phyloP scores from a whole-genome alignment of 768 basidiomycete genomes.

The Galerina marginata region DNA sequence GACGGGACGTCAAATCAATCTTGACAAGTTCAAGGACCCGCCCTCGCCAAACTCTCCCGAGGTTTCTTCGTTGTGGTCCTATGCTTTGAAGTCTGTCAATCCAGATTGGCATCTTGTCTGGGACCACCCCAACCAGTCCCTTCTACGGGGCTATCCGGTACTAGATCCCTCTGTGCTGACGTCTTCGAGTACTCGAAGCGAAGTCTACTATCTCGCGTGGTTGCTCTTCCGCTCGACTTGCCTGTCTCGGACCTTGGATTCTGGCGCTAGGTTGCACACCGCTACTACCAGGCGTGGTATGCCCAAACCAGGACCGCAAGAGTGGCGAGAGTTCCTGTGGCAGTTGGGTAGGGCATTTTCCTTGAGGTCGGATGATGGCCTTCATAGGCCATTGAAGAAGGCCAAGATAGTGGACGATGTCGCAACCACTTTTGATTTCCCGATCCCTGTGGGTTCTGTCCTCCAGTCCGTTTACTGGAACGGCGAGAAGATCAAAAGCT shows the following conservation, averaged over 20 bases:
- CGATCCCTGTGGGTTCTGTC: not conserved
- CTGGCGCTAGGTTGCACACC: not conserved
- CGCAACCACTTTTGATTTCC: not conserved
- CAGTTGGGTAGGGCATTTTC: not conserved
- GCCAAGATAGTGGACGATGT: not conserved
- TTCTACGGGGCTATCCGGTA: not conserved
- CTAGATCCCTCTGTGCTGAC: not conserved
- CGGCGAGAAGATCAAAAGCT: not conserved
- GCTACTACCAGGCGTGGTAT: not conserved
- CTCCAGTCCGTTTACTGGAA: not conserved
- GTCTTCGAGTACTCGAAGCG: not conserved
- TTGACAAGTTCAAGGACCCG: not conserved
- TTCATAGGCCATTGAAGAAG: not conserved
- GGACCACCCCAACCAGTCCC: not conserved
- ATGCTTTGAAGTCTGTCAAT: not conserved
- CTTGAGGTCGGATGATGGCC: not conserved
- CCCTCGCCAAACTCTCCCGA: not conserved
- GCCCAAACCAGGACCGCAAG: slow-evolving; percentile 2
- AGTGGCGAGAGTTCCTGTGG: slow-evolving; percentile 8
- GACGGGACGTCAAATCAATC: not conserved
- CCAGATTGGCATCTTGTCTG: not conserved
- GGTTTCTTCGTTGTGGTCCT: not conserved
- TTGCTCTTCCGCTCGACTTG: not conserved
- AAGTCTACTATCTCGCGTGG: not conserved
- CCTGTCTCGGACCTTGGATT: not conserved